Base-by-base conservation (phyloP, 495 filamentous ascomycete genomes). In the Aspergillus nidulans region DNA sequence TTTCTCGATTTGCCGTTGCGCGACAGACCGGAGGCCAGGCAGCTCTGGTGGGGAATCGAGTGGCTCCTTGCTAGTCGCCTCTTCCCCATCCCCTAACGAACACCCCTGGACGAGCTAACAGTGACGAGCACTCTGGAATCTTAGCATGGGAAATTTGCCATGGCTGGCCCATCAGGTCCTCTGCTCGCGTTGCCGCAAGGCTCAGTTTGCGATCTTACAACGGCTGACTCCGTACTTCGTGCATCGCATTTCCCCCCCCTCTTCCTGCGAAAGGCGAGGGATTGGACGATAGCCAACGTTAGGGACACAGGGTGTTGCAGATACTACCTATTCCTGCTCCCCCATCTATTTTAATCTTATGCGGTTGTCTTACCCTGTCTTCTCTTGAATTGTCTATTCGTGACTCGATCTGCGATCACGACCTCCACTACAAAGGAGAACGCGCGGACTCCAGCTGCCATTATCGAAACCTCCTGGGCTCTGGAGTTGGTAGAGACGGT, bases 71-170 rank as follows among this genome's bases (percentile, higher is more conserved):
- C 66, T 72, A 69, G 65, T 71, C 60, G 62, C 66, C 68, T 67
- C 61, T 71, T 69, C 66, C 66, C 66, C 69, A 68, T 70, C 47
- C 46, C 63, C 64, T 68, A 68, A 70, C 62, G 66, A 74, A 74
- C 71, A 64, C 68, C 71, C 69, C 69, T 68, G 64, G 59, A 55
- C 42, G 55, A 52, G 52, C 58, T 64, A 60, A 61, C 40, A 39
- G 36, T 40, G 40, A 48, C 45, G 56, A 59, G 56, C 34, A 10
- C 32, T 40, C 36, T 25, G 32, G 19, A 48, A 52, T 44, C 43
- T 38, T 53, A 58, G 59, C 48, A 62, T 53, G 53, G n/a, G n/a
- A n/a, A n/a, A n/a, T n/a, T n/a, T n/a, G 41, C 56, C 51, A 25
- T 32, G 13, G 20, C 34, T 42, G 38, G 46, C 59, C 46, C 55